A percentile compares a stretch with the other conserved stretches of the same genome.
These are phyloP conservation scores for Talaromyces atroroseus DNA, from an alignment of 2,329 filamentous ascomycete genomes.

Conservation along the genomic window DNA sequence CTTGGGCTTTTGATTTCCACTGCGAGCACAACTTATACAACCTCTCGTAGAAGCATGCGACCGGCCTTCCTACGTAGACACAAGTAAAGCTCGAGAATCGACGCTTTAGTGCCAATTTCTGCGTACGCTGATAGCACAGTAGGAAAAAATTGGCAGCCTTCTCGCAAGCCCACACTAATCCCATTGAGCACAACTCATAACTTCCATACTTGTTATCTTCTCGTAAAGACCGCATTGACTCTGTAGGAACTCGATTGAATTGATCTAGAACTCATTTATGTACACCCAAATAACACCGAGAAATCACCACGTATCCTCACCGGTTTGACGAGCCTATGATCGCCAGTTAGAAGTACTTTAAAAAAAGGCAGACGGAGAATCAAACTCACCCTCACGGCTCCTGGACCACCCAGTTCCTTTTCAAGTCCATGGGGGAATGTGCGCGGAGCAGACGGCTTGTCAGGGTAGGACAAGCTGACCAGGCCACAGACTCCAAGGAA, in stretches of 20 bases:
- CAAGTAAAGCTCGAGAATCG: too few relatives aligned
- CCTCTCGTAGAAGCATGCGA: too few relatives aligned
- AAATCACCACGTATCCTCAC: slow-evolving; percentile 32
- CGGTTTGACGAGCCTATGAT: slow-evolving; percentile 33
- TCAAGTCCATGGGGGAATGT: slow-evolving; percentile 66
- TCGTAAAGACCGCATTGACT: not conserved
- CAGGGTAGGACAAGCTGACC: slow-evolving; percentile 66
- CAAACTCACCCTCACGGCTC: slow-evolving; percentile 59
- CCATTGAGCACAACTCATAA: too few relatives aligned
- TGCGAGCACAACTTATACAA: too few relatives aligned
- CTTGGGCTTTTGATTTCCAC: too few relatives aligned
- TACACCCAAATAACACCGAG: slow-evolving; percentile 27
- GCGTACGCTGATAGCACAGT: too few relatives aligned
- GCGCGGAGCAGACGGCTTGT: slow-evolving; percentile 62
- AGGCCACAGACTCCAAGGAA: slow-evolving; percentile 62
- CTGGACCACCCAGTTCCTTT: slow-evolving; percentile 66
- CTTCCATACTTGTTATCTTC: not conserved
- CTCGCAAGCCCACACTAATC: too few relatives aligned
- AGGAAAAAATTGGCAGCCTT: too few relatives aligned
- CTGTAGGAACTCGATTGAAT: slow-evolving; percentile 2
- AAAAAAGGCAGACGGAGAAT: not conserved
- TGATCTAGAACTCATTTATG: slow-evolving; percentile 24
- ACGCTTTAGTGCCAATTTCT: too few relatives aligned
- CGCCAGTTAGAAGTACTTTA: slow-evolving; percentile 9
- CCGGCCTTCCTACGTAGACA: too few relatives aligned